Base-by-base conservation (phyloP, 176 grass and related monocot species). In the Triticum turgidum region DNA sequence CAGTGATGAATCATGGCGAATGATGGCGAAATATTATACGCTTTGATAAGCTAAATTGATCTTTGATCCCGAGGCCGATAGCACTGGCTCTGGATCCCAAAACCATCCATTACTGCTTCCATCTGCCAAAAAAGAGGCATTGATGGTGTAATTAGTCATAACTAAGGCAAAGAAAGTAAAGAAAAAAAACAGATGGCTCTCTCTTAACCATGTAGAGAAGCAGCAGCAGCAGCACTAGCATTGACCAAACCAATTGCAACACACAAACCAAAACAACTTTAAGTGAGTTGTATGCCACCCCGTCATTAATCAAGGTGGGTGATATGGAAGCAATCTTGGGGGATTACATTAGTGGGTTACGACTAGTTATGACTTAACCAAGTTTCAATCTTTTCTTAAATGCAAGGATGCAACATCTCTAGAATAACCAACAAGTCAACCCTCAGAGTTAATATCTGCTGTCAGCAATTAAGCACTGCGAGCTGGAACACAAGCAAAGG, bases 21-120 rank as follows among this genome's bases (percentile, higher is more conserved):
- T 93, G 83, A 65, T 93, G 86, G 83, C 39, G 49, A 83, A 75
- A 90, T 85, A 90, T 82, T 85, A 82, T 85, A 77, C 5, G 11
- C 64, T 80, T 9, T 1, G 61, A 29, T 80, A 76, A 62, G 61
- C 47, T n/a, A 17, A 91, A 84, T 62, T 69, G 79, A 91, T 75
- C 76, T 88, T 91, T 88, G 78, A 91, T 85, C 82, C 69, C 80
- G 82, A 89, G 81, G 84, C 29, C 78, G 87, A 88, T 83, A 90
- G 78, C 78, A 88, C 76, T 47, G 89, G 89, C 87, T 83, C 94
- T 87, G 65, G 87, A 93, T 93, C 89, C 89, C 85, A 93, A 86
- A 89, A 90, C 72, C 75, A 85, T 89, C 58, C 73, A 90, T 87
- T 85, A 85, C 81, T 69, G 68, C 85, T 54, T 90, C 81, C 65